phyloP scores from a whole-genome alignment of 1,284 basidiomycete genomes.

The Heterobasidion annosum region DNA sequence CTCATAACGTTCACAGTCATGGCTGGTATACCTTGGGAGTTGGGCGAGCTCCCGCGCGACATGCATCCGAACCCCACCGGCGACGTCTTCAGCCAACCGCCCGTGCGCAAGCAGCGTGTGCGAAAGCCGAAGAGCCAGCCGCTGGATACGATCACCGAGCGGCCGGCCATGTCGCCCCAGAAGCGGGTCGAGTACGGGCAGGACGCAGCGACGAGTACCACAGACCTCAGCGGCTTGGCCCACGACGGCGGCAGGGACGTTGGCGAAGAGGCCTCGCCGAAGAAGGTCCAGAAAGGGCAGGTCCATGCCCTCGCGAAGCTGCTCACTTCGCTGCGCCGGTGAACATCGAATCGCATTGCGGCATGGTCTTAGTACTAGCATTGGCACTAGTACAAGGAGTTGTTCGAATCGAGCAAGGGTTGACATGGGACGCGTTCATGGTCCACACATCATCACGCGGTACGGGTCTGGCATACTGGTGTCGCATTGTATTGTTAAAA shows the following conservation, averaged over 20 bases:
- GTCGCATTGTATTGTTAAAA: constrained; percentile 38
- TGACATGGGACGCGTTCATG: background rate
- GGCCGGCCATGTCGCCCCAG: constrained; percentile 28
- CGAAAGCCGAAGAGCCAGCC: constrained; percentile 54
- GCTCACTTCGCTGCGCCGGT: constrained; percentile 68
- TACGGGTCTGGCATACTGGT: constrained; percentile 5
- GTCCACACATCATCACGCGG: background rate
- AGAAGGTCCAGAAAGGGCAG: constrained; percentile 76
- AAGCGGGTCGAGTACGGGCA: constrained; percentile 29
- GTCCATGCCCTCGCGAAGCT: constrained; percentile 79
- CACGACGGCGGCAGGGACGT: constrained; percentile 29
- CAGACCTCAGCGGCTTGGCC: constrained; percentile 37
- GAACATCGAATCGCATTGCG: background rate
- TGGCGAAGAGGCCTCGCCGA: constrained; percentile 36
- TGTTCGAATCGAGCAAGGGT: constrained; percentile 1
- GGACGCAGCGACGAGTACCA: constrained; percentile 62
- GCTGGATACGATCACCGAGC: constrained; percentile 69
- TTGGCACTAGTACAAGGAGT: background rate
- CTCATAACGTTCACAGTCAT: constrained; percentile 39
- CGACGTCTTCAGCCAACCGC: constrained; percentile 53
- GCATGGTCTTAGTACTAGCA: background rate
- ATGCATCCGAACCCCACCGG: constrained; percentile 49
- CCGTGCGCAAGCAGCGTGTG: constrained; percentile 53
- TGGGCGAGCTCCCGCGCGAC: constrained; percentile 56
- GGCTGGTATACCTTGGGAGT: constrained; percentile 65